Evolutionary conservation across 73 alveolate genomes (phyloP).

Genomic region (Stentor coeruleus): DNA sequence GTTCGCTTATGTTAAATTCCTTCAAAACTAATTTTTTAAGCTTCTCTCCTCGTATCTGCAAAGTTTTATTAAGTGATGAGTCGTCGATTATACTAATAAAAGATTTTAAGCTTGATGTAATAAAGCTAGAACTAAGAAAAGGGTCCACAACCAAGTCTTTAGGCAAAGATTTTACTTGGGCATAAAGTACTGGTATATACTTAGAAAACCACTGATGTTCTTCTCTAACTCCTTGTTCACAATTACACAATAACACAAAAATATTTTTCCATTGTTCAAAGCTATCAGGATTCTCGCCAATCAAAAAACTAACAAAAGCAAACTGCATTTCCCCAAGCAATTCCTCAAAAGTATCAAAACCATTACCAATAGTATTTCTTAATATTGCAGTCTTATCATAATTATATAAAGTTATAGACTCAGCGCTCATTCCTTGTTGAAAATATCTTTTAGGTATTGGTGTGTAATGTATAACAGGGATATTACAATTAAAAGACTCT

Average conservation of each 20-base stretch:
- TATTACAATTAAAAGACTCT: neutral
- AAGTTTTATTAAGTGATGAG: neutral
- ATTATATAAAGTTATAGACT: slow-evolving; percentile 41
- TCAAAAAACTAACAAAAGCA: slow-evolving; percentile 49
- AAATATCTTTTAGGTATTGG: slow-evolving; percentile 36
- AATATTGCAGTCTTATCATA: slow-evolving; percentile 45
- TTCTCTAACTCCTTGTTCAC: slow-evolving; percentile 30
- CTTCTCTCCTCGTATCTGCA: slow-evolving; percentile 35
- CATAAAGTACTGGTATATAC: slow-evolving; percentile 45
- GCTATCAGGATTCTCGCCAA: slow-evolving; percentile 50
- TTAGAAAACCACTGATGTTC: slow-evolving; percentile 23
- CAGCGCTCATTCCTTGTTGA: slow-evolving; percentile 31
- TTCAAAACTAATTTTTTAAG: slow-evolving; percentile 24
- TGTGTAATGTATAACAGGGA: slow-evolving; percentile 32
- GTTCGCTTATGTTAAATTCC: neutral
- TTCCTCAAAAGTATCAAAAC: neutral
- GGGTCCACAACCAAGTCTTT: slow-evolving; percentile 47
- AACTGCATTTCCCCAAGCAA: slow-evolving; percentile 60
- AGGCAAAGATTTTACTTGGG: slow-evolving; percentile 38
- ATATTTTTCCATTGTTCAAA: slow-evolving; percentile 61
- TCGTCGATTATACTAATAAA: slow-evolving; percentile 21
- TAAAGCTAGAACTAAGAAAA: slow-evolving; percentile 30
- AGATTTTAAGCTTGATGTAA: slow-evolving; percentile 27
- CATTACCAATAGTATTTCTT: slow-evolving; percentile 5
- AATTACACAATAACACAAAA: slow-evolving; percentile 27